These are phyloP conservation scores for Clathrospora elynae DNA, from an alignment of 2,329 filamentous ascomycete genomes.

Conservation along the genomic window DNA sequence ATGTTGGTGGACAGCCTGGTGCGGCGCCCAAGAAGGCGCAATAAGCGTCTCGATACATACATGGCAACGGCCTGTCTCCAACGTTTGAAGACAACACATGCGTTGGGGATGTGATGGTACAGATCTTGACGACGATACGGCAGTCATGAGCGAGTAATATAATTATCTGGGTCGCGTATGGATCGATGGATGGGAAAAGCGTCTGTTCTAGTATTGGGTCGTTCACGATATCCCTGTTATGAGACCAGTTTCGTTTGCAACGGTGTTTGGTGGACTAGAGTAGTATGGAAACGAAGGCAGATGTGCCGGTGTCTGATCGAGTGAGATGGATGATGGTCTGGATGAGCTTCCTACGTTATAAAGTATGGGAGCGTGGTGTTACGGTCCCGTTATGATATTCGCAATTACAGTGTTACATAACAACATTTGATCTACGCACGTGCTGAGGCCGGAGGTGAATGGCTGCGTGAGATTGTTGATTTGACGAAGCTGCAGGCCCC, in stretches of 20 bases:
- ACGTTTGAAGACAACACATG: conserved; percentile 16
- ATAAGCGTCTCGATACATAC: conserved; percentile 26
- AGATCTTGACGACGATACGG: conserved; percentile 33
- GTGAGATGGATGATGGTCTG: not conserved
- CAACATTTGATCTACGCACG: not conserved
- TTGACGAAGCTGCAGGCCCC: too few species aligned
- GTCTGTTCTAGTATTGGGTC: conserved; percentile 6
- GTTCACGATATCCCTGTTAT: conserved; percentile 11
- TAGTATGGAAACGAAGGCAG: not conserved
- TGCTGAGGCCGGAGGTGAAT: too few species aligned
- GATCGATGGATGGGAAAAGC: conserved; percentile 4
- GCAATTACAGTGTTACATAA: conserved; percentile 1
- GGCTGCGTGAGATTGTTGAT: too few species aligned
- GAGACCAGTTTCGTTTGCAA: not conserved
- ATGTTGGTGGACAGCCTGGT: conserved; percentile 61
- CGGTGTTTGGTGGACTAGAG: not conserved
- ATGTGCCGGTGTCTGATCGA: not conserved
- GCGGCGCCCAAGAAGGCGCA: conserved; percentile 69
- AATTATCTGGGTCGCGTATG: conserved; percentile 5
- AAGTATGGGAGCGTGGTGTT: conserved; percentile 5
- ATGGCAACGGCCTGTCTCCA: conserved; percentile 24
- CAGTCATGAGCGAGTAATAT: conserved; percentile 20
- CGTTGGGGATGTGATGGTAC: conserved; percentile 22
- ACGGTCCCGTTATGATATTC: conserved; percentile 1
- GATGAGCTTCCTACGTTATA: not conserved